Evolutionary conservation across 2,329 filamentous ascomycete species (phyloP).

Genomic region (Scedosporium boydii): DNA sequence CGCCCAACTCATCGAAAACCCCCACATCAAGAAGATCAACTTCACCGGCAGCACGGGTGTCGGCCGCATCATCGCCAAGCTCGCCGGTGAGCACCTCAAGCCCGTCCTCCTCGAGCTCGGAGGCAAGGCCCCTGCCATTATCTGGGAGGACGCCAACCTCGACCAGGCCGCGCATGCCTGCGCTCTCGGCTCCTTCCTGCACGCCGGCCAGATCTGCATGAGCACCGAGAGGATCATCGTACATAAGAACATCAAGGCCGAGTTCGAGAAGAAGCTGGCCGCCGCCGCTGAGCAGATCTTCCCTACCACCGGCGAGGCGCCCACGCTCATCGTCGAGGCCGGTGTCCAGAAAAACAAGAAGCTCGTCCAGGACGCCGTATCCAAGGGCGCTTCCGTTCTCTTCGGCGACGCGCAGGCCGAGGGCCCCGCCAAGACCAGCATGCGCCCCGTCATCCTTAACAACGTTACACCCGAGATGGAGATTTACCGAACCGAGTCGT

Average conservation of each 20-base stretch:
- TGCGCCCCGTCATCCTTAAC: conserved; percentile 59
- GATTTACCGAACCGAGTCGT: conserved; percentile 65
- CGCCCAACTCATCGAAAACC: conserved; percentile 55
- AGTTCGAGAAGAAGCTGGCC: conserved; percentile 36
- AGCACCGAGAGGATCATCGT: conserved; percentile 64
- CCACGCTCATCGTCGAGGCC: conserved; percentile 59
- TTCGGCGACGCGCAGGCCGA: conserved; percentile 26
- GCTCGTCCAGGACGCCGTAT: conserved; percentile 57
- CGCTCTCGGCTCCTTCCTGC: conserved; percentile 60
- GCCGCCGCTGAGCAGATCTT: conserved; percentile 31
- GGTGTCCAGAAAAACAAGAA: conserved; percentile 57
- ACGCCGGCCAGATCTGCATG: conserved; percentile 81
- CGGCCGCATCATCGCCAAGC: conserved; percentile 60
- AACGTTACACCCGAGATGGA: conserved; percentile 58
- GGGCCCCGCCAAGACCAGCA: conserved; percentile 22
- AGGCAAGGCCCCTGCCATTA: conserved; percentile 70
- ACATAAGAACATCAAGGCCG: conserved; percentile 33
- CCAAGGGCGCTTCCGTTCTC: conserved; percentile 52
- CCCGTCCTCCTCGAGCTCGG: conserved; percentile 74
- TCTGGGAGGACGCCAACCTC: conserved; percentile 72
- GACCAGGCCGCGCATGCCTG: conserved; percentile 60
- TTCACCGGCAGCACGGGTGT: conserved; percentile 74
- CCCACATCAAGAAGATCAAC: conserved; percentile 67
- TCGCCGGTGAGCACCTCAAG: conserved; percentile 67
- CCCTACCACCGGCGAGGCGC: conserved; percentile 50